Percentiles rank a stretch among this genome's conserved stretches.
Evolutionary conservation across 306 rosid genomes (phyloP).

Genomic region (Sindora glabra): DNA sequence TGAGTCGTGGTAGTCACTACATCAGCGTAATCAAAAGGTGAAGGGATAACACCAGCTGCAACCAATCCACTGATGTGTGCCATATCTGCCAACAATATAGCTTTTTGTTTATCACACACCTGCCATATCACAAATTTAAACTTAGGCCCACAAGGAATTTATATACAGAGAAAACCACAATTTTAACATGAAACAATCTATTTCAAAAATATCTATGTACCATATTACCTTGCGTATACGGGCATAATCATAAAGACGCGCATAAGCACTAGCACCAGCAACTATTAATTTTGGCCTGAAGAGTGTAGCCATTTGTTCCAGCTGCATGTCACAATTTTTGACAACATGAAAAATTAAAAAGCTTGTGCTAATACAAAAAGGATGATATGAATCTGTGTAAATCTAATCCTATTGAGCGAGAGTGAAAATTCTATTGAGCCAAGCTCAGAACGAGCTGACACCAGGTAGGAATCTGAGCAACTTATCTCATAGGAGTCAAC

Average conservation of each 20-base stretch:
- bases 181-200: neutral
- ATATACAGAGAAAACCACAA: conserved; percentile 8
- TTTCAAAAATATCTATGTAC: neutral
- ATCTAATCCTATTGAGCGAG: too few species aligned
- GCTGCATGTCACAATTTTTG: conserved; percentile 43
- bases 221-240: conserved; percentile 76
- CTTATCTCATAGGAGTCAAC: too few species aligned
- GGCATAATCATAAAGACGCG: conserved; percentile 84
- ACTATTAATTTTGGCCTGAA: conserved; percentile 92
- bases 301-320: conserved; percentile 72
- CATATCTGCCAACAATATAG: conserved; percentile 93
- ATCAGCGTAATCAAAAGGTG: conserved; percentile 95
- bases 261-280: conserved; percentile 98
- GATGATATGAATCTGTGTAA: too few species aligned
- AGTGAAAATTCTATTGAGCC: too few species aligned
- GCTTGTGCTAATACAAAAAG: too few species aligned
- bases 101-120: conserved; percentile 91
- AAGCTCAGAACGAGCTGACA: too few species aligned
- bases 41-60: conserved; percentile 92
- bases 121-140: conserved; percentile 28
- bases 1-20: conserved; percentile 94
- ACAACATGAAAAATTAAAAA: too few species aligned
- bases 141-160: conserved; percentile 10
- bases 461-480: too few species aligned
- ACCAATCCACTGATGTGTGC: conserved; percentile 96